Evolutionary conservation across 768 basidiomycete genomes (phyloP), one percentile per base, ranked within the genome.

Genomic region (Collybia sp.): DNA sequence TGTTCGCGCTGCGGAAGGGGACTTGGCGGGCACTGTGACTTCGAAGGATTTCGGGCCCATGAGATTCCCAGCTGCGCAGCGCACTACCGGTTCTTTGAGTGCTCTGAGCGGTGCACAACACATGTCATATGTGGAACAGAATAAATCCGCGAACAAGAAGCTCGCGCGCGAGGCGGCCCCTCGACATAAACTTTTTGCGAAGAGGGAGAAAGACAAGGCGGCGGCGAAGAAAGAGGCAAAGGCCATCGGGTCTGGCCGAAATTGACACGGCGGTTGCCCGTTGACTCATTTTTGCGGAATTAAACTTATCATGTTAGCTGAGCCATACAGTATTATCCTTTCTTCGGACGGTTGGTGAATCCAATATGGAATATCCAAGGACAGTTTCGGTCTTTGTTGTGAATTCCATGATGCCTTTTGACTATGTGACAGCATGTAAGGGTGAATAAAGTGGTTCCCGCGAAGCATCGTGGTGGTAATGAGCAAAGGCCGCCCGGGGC

Each of bases 121-220:
- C 56, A 93, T 93, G 91, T 89, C 88, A 40, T 94, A 93, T 57
- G 76, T 91, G 40, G 92, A 93, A 67, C 86, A 91, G 64, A 93
- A 93, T 70, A 91, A 90, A 64, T 87, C 85, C 16, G 88, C 83
- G 42, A 94, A 94, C 75, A 88, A 86, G 72, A 81, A 80, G 46
- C 71, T 90, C 9, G 79, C 85, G 19, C 70, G 73, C 31, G 77
- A 74, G 45, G 55, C 65, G 13, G 62, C 73, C 35, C 73, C 73
- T 45, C 78, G 89, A 42, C 81, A 89, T 72, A 89, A 87, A 65
- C 63, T 92, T 18, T 93, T 93, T 62, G 73, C 80, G 41, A 90
- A 89, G 64, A 82, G 90, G 33, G 88, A 91, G 49, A 86, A 85
- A 68, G 83, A 87, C 30, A 79, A 79, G 59, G 82, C 80, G 25